phyloP scores from a whole-genome alignment of 192 early-diverging fungal species.

The Rhizophagus sp. region DNA sequence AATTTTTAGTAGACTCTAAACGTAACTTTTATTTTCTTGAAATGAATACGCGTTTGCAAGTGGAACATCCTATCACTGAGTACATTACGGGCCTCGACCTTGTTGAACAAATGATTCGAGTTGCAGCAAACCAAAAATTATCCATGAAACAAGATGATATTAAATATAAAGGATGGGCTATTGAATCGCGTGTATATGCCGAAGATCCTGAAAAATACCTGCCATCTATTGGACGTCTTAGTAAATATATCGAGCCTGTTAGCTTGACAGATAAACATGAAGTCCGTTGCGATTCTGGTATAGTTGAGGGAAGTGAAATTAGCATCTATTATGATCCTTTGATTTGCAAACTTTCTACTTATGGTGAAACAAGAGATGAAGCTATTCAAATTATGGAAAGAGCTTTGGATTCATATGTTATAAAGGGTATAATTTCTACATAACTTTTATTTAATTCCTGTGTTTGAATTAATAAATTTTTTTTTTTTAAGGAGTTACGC shows the following conservation, averaged over 20 bases:
- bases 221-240: conserved; percentile 87
- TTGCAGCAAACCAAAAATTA: conserved; percentile 80
- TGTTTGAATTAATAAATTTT: neutral
- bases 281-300: conserved; percentile 92
- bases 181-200: conserved; percentile 95
- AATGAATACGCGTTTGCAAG: conserved; percentile 82
- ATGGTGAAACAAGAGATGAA: conserved; percentile 72
- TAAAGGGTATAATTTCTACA: conserved; percentile 56
- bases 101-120: conserved; percentile 95
- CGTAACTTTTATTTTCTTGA: conserved; percentile 82
- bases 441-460: neutral
- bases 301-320: conserved; percentile 91
- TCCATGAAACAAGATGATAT: conserved; percentile 74
- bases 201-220: conserved; percentile 94
- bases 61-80: conserved; percentile 83
- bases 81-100: conserved; percentile 84
- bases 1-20: conserved; percentile 70
- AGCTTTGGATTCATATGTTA: conserved; percentile 88
- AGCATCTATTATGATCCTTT: conserved; percentile 96
- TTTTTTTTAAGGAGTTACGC: conserved; percentile 69
- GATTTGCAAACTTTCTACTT: conserved; percentile 92
- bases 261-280: conserved; percentile 47
- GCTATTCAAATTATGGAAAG: conserved; percentile 77
- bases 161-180: conserved; percentile 84
- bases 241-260: conserved; percentile 81